These are phyloP conservation scores for Boeremia exigua DNA, from an alignment of 2,329 filamentous ascomycete species.

Conservation along the genomic window DNA sequence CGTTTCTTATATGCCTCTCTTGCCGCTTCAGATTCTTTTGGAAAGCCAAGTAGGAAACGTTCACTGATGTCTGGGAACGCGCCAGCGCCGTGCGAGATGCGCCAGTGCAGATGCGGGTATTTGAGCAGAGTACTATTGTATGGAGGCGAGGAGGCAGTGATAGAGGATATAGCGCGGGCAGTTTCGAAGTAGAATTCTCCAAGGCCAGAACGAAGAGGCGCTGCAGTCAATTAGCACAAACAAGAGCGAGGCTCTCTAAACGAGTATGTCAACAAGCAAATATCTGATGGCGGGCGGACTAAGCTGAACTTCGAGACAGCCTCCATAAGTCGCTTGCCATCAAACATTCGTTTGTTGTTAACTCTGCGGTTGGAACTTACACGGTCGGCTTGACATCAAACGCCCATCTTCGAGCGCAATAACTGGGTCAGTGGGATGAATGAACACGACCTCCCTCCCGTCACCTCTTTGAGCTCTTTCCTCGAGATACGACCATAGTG, in stretches of 20 bases:
- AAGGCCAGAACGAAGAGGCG: slow-evolving; percentile 42
- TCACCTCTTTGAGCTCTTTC: background rate
- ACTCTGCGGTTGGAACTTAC: no score
- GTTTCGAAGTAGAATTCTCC: slow-evolving; percentile 50
- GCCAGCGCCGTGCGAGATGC: slow-evolving; percentile 45
- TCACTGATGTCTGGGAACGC: slow-evolving; percentile 46
- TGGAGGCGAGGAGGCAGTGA: slow-evolving; percentile 30
- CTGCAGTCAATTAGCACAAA: slow-evolving; percentile 16
- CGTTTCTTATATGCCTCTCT: slow-evolving; percentile 38
- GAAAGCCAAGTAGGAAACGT: slow-evolving; percentile 44
- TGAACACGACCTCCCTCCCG: slow-evolving; percentile 40
- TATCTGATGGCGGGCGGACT: no score
- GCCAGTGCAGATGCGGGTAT: slow-evolving; percentile 42
- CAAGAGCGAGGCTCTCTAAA: no score
- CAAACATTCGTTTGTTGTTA: no score
- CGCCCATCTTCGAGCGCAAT: slow-evolving; percentile 35
- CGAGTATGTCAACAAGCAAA: no score
- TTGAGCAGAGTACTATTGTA: slow-evolving; percentile 32
- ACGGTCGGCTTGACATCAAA: slow-evolving; percentile 37
- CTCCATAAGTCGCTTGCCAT: no score
- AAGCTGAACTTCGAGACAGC: no score
- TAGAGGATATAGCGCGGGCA: slow-evolving; percentile 42
- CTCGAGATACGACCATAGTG: slow-evolving; percentile 39
- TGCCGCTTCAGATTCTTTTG: slow-evolving; percentile 29
- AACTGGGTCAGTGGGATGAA: slow-evolving; percentile 46